phyloP scores from a whole-genome alignment of 2,329 filamentous ascomycete genomes.

The Fonsecaea multimorphosa region DNA sequence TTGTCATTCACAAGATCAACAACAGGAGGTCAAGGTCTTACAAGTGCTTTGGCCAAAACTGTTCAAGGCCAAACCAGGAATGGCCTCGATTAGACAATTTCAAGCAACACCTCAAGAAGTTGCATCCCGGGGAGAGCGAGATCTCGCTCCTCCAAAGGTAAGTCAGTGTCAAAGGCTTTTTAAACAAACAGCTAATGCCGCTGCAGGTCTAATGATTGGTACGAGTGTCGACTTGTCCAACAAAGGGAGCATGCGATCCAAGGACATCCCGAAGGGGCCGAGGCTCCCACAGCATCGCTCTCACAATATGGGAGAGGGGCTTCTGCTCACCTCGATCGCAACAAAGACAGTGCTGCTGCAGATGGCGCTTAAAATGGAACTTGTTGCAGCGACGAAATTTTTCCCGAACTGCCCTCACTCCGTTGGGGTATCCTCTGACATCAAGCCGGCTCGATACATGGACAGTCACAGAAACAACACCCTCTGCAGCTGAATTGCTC shows the following conservation, averaged over 20 bases:
- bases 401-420: too few relatives aligned
- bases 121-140: slow-evolving; percentile 63
- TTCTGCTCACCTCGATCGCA: too few relatives aligned
- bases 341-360: too few relatives aligned
- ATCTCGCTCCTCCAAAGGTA: slow-evolving; percentile 57
- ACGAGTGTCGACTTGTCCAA: slow-evolving; percentile 39
- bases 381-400: too few relatives aligned
- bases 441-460: too few relatives aligned
- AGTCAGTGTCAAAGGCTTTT: slow-evolving; percentile 32
- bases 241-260: not conserved
- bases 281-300: not conserved
- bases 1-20: slow-evolving; percentile 68
- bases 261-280: not conserved
- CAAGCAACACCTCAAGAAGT: slow-evolving; percentile 73
- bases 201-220: slow-evolving; percentile 47
- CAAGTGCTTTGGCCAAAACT: slow-evolving; percentile 64
- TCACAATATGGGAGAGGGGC: not conserved
- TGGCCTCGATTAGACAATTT: slow-evolving; percentile 91
- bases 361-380: too few relatives aligned
- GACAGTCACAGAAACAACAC: too few relatives aligned
- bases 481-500: too few relatives aligned
- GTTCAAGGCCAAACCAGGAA: slow-evolving; percentile 66
- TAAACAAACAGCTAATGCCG: slow-evolving; percentile 15
- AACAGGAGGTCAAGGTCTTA: slow-evolving; percentile 56
- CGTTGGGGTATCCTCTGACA: too few relatives aligned